Base-by-base conservation (phyloP, 176 grass and related monocot genomes). In the Triticum aestivum region DNA sequence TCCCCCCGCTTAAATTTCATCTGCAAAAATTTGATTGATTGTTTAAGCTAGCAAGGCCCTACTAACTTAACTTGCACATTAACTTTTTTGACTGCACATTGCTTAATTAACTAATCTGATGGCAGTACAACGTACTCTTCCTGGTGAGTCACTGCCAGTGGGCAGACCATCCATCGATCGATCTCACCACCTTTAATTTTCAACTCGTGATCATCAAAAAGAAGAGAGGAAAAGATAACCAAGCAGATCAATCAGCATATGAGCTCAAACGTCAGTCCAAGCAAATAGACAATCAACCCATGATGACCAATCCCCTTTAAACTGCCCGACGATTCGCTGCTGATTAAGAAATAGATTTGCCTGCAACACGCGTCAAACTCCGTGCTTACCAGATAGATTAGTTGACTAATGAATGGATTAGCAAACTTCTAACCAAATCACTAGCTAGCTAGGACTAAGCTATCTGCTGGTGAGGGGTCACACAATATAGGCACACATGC, bases 401-500 rank as follows among this genome's bases (percentile, higher is more conserved):
- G 41, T 11, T 11, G 6, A 44, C 72, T 52, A 85, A 77, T 45
- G 5, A 47, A 52, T 9, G 5, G n/a, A 6, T 20, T 49, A 81
- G 32, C 33, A 4, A 44, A 6, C 3, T 5, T 18, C 45, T 76
- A 52, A 76, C 73, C 27, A 52, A 30, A 52, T 18, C 44, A 52
- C 44, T 75, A 72, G 39, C 11, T 32, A 66, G 61, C 26, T 35
- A 54, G 15, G 45, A 23, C 42, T 17, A 72, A 30, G 39, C 61
- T 47, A 66, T 66, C 39, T 77, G 73, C 73, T 85, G 62, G 61
- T 85, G 73, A 84, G 18, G 27, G 72, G 71, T 85, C 61, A 5
- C 6, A 17, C 80, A 37, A 0, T 8, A 8, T 26, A 61, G 6
- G 8, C 20, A 66, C 38, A 65, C 41, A 38, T 42, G 34, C 52